Conservation (phyloP, 2,329 filamentous ascomycete species). For the Boeremia exigua region DNA sequence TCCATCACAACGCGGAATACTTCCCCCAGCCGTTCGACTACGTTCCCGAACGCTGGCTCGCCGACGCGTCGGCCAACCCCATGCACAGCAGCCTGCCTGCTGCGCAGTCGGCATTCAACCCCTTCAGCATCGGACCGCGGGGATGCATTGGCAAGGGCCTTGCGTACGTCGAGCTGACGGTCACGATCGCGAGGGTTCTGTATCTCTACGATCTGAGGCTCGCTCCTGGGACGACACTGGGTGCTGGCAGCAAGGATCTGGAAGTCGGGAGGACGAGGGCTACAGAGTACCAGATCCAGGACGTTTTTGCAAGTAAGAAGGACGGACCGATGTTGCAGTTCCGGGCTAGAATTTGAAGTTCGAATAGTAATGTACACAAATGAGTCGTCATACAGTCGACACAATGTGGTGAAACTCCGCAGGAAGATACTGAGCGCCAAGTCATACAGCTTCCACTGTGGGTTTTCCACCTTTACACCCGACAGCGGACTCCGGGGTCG, state of each 20-base stretch:
- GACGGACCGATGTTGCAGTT: slow-evolving; percentile 72
- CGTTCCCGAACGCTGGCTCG: slow-evolving; percentile 48
- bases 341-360: slow-evolving; percentile 20
- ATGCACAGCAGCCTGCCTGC: slow-evolving; percentile 35
- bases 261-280: slow-evolving; percentile 41
- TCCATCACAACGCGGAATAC: slow-evolving; percentile 49
- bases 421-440: too few species aligned
- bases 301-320: slow-evolving; percentile 77
- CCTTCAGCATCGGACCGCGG: slow-evolving; percentile 72
- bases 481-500: slow-evolving; percentile 2
- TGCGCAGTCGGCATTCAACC: slow-evolving; percentile 74
- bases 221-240: slow-evolving; percentile 41
- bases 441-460: neutral
- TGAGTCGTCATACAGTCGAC: too few species aligned
- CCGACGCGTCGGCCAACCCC: slow-evolving; percentile 38
- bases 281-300: slow-evolving; percentile 71
- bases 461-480: neutral
- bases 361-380: neutral
- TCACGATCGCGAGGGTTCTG: slow-evolving; percentile 66
- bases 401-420: too few species aligned
- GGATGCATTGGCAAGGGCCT: slow-evolving; percentile 76
- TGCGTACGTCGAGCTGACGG: slow-evolving; percentile 71
- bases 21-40: slow-evolving; percentile 48
- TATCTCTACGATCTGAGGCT: slow-evolving; percentile 65
- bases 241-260: slow-evolving; percentile 39